A percentile compares a stretch with the other conserved stretches of the same genome.
These are phyloP conservation scores for Ogataea hybrid DNA, from an alignment of 1,139 yeast genomes.

Conservation along the genomic window DNA sequence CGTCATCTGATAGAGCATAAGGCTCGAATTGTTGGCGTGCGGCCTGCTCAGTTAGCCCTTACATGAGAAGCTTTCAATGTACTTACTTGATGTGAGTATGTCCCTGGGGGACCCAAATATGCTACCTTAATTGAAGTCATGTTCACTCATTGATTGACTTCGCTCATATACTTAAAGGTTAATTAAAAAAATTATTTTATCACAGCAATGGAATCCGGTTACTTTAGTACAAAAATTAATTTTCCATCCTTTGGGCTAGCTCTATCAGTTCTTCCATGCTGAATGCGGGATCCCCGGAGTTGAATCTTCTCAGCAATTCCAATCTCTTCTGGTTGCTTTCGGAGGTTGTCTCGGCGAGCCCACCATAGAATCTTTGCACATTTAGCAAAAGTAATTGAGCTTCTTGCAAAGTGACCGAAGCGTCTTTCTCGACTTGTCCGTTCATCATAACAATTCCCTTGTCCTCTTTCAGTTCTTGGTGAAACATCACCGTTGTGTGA, in stretches of 20 bases:
- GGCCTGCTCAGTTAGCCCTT: conserved; percentile 42
- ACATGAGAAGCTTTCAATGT: not conserved
- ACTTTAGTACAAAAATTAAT: conserved; percentile 22
- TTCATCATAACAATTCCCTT: conserved; percentile 81
- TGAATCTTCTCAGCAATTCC: conserved; percentile 63
- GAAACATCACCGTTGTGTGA: conserved; percentile 88
- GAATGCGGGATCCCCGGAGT: conserved; percentile 63
- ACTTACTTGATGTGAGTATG: conserved; percentile 85
- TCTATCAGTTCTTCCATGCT: conserved; percentile 62
- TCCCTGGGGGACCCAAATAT: conserved; percentile 85
- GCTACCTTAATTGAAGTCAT: conserved; percentile 44
- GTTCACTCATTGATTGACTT: not conserved
- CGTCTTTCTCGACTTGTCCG: conserved; percentile 75
- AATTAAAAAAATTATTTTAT: not conserved
- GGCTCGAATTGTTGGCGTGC: conserved; percentile 70
- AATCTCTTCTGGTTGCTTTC: conserved; percentile 48
- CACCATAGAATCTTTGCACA: conserved; percentile 87
- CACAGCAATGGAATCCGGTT: not conserved
- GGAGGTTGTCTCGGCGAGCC: conserved; percentile 42
- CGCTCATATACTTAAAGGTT: not conserved
- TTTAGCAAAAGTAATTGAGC: conserved; percentile 78
- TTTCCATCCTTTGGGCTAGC: conserved; percentile 72
- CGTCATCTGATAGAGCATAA: conserved; percentile 22
- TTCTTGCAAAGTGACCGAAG: conserved; percentile 55
- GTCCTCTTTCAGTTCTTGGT: conserved; percentile 65